Evolutionary conservation across 495 filamentous ascomycete genomes (phyloP), one percentile per base, ranked within the genome.

Genomic region (Penicillium subrubescens): DNA sequence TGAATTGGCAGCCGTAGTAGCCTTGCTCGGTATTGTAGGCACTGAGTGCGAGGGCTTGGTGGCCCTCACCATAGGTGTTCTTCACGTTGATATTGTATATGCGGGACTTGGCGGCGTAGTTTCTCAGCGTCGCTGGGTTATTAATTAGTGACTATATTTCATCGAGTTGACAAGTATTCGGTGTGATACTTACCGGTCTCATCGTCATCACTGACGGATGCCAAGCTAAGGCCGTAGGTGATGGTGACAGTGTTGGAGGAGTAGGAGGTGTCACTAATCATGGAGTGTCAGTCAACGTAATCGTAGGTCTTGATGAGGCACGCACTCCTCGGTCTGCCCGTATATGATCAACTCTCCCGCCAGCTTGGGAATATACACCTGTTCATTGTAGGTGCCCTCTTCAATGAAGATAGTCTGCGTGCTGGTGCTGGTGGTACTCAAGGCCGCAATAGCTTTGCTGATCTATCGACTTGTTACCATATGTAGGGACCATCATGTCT

Each of bases 351-450:
- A 78, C 27, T 74, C 69, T 29, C 85, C 84, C 1, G 70, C 71
- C 21, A 84, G 78, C 11, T 78, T 48, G 25, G 74, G 74, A 53
- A 88, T 79, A 64, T 82, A 82, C n/a, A 88, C 84, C 72, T 88
- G 86, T 61, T 89, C 86, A 0, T 67, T 61, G 74, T 88, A 88
- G 35, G 81, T 83, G 14, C 86, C 86, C 12, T 78, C 72, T 8
- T 82, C 63, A 71, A 91, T 85, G 79, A 90, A 90, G 71, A 91
- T 85, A 66, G 80, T 84, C 67, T 89, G 86, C 2, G 75, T 76
- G 0, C 68, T 59, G 29, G 82, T 78, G 8, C 79, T 72, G 10
- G 78, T 77, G 14, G 79, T 82, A 62, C 74, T 79, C 35, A 90
- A 75, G 14, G 85, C 77, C 59, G 82, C 65, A 50, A 91, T 80